Evolutionary conservation across 2,329 filamentous ascomycete species (phyloP).

Genomic region (Venturia nashicola): DNA sequence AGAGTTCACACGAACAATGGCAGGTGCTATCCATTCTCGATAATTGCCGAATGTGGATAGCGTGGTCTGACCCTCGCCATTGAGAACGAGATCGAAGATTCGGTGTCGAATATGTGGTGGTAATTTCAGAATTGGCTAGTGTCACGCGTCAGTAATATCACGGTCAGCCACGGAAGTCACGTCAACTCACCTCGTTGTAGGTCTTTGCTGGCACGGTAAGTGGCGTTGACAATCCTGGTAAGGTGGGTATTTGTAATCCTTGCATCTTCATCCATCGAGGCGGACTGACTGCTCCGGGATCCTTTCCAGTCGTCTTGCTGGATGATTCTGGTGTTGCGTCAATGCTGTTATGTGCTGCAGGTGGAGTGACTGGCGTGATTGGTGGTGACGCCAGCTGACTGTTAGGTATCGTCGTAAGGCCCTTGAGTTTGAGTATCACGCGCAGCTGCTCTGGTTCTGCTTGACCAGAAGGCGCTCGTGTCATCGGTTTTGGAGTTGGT

Average conservation of each 20-base stretch:
- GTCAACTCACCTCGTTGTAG: neutral
- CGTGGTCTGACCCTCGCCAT: neutral
- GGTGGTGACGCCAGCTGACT: neutral
- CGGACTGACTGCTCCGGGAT: neutral
- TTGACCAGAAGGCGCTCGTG: neutral
- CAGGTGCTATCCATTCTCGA: neutral
- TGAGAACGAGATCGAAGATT: neutral
- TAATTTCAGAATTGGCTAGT: neutral
- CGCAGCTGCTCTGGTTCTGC: neutral
- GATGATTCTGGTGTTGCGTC: neutral
- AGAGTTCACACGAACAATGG: neutral
- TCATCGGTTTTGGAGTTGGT: neutral
- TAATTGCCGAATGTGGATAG: neutral
- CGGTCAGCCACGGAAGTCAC: neutral
- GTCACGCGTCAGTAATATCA: neutral
- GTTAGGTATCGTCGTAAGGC: neutral
- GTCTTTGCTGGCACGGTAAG: neutral
- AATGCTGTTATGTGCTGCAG: neutral
- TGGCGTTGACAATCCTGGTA: neutral
- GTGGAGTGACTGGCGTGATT: neutral
- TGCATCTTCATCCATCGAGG: neutral
- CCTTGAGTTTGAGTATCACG: neutral
- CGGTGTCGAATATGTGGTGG: neutral
- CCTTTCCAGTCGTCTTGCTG: neutral
- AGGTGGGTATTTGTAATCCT: neutral